Base-by-base conservation (phyloP, 2,329 filamentous ascomycete genomes). In the Parastagonospora avenae region DNA sequence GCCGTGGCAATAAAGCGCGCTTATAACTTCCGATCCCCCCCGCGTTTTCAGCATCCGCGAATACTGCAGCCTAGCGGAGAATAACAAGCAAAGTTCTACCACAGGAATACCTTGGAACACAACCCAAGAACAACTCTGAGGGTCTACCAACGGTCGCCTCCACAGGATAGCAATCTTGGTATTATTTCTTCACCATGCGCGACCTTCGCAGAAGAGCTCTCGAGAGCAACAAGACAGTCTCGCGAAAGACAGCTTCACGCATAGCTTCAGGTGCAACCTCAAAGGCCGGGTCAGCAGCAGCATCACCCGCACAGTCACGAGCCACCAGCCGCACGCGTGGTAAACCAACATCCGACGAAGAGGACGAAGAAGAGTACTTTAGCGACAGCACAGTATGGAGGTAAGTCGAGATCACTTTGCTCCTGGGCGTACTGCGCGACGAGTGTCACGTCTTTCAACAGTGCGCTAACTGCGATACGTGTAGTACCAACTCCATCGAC, bases 141-240 rank as follows among this genome's bases (percentile, higher is more conserved):
- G 5, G 5, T 3, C 3, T 5, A 24, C 19, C 19, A 24, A 24
- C 3, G 19, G 3, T 5, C 19, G 19, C 19, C 19, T 24, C 19
- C 5, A 24, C 19, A 24, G 19, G 19, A 3, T 24, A 24, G 19
- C 19, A 5, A 24, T 24, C 19, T 24, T 3, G 19, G 19, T 5
- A 24, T 24, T 3, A 5, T 3, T 5, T 41, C 8, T 45, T 40
- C 55, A 64, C 46, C 39, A 88, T 88, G 85, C 84, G 82, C 66
- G 85, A 88, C 48, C 73, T 80, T 41, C 74, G 86, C 62, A 86
- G 88, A 68, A 87, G 88, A 73, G 87, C 85, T 43, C 83, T 90
- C 51, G 86, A 88, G 74, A 86, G 84, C 76, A 83, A 84, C 69
- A 91, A 91, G 77, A 91, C 87, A 12, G 75, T 85, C 30, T 91